A percentile compares a stretch with the other conserved stretches of the same genome.
phyloP scores from a whole-genome alignment of 495 filamentous ascomycete species.

The Penicillium arizonense region DNA sequence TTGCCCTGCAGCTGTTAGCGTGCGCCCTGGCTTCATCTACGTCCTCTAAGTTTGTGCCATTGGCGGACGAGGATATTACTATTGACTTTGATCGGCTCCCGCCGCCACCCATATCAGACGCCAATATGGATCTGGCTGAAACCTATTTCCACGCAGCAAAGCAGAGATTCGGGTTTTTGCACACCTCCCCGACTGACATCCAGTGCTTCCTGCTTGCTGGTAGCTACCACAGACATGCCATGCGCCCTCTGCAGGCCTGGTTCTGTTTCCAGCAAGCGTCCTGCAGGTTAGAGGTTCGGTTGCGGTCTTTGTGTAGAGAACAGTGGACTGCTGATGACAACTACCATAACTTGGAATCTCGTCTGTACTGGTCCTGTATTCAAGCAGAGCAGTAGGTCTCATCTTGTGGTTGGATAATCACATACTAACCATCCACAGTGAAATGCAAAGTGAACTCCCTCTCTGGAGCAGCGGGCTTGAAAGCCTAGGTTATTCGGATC shows the following conservation, averaged over 20 bases:
- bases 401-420: not conserved
- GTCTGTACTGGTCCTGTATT: slow-evolving; percentile 31
- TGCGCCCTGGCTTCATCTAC: slow-evolving; percentile 24
- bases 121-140: slow-evolving; percentile 21
- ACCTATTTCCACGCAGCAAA: slow-evolving; percentile 29
- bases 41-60: slow-evolving; percentile 14
- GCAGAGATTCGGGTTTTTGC: slow-evolving; percentile 22
- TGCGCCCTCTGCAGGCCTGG: slow-evolving; percentile 27
- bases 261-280: slow-evolving; percentile 31
- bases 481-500: slow-evolving; percentile 18
- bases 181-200: slow-evolving; percentile 25
- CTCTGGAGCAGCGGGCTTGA: slow-evolving; percentile 28
- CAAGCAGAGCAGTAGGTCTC: slow-evolving; percentile 24
- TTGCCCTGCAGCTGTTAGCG: slow-evolving; percentile 18
- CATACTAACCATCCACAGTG: slow-evolving; percentile 12
- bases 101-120: slow-evolving; percentile 18
- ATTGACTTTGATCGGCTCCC: slow-evolving; percentile 19
- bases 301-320: slow-evolving; percentile 23
- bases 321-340: slow-evolving; percentile 23
- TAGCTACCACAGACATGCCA: slow-evolving; percentile 21
- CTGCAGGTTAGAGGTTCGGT: slow-evolving; percentile 26
- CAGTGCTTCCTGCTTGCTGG: slow-evolving; percentile 29
- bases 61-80: slow-evolving; percentile 7
- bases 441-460: slow-evolving; percentile 27
- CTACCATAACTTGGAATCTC: slow-evolving; percentile 27